These are phyloP conservation scores for Linum lewisii DNA, from an alignment of 345 rosid genomes.

Conservation along the genomic window DNA sequence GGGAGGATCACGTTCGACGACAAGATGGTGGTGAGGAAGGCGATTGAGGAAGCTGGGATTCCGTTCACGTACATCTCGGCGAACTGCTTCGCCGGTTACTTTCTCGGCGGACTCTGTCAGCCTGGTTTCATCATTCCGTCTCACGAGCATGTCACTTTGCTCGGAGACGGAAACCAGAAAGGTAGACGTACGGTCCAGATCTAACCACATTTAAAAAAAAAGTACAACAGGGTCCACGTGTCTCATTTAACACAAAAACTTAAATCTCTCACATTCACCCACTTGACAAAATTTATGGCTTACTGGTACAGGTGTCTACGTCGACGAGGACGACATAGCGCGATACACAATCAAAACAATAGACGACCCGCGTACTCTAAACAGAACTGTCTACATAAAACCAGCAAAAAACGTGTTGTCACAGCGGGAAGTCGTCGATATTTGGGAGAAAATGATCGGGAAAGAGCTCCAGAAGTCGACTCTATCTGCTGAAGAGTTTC, in stretches of 20 bases:
- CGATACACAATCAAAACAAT: constrained; percentile 27
- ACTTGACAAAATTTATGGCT: background rate
- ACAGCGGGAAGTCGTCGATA: constrained; percentile 34
- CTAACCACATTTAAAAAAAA: background rate
- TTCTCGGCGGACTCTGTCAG: constrained; percentile 45
- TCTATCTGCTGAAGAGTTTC: constrained; percentile 36
- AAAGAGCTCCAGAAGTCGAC: constrained; percentile 34
- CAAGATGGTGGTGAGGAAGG: constrained; percentile 46
- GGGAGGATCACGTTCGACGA: constrained; percentile 47
- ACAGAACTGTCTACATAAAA: constrained; percentile 38
- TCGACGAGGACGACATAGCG: constrained; percentile 56
- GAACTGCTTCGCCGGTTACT: constrained; percentile 53
- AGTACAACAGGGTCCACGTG: too few species aligned
- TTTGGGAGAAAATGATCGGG: constrained; percentile 50
- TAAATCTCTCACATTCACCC: too few species aligned
- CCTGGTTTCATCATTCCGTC: constrained; percentile 45
- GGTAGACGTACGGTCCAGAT: constrained; percentile 18
- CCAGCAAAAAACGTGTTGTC: constrained; percentile 45
- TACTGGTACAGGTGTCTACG: constrained; percentile 26
- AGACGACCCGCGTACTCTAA: constrained; percentile 38
- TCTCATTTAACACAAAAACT: too few species aligned
- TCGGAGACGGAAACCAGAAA: constrained; percentile 40
- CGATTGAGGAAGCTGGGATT: constrained; percentile 37
- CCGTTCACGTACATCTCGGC: constrained; percentile 42
- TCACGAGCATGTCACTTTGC: constrained; percentile 26